Evolutionary conservation across 2,329 filamentous ascomycete species (phyloP).

Genomic region (Sarocladium strictum): DNA sequence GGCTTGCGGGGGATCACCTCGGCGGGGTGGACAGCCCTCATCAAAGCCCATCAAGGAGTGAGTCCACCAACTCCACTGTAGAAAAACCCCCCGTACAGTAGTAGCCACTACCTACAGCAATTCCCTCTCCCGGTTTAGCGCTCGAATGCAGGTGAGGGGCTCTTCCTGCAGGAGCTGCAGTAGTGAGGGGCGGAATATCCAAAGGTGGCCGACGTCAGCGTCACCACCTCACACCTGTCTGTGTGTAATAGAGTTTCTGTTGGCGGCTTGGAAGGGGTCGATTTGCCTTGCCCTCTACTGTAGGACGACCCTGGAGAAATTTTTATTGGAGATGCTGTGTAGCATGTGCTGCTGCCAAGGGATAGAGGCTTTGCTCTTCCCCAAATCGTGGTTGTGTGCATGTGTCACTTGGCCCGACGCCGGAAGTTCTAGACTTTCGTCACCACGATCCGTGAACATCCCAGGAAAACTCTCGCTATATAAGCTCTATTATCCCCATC

Average conservation of each 20-base stretch:
- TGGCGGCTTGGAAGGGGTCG: not conserved
- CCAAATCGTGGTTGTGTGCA: not conserved
- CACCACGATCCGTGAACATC: not conserved
- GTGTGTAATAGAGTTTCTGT: not conserved
- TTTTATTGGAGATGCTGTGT: no score
- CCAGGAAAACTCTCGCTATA: not conserved
- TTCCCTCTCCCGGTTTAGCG: not conserved
- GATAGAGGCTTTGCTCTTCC: no score
- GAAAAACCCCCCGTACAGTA: not conserved
- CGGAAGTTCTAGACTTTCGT: not conserved
- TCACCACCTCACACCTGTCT: not conserved
- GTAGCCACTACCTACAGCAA: no score
- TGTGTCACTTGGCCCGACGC: slow-evolving; percentile 5
- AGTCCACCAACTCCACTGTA: not conserved
- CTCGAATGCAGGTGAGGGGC: not conserved
- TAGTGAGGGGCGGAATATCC: slow-evolving; percentile 2
- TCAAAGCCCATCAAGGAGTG: not conserved
- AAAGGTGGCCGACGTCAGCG: not conserved
- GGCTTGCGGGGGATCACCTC: not conserved
- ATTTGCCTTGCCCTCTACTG: no score
- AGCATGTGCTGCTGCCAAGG: no score
- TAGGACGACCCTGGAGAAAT: no score
- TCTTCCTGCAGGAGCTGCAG: not conserved
- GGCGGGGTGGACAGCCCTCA: no score
- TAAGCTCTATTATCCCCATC: not conserved